Conservation (phyloP, 768 basidiomycete species). For the Naganishia kalamii region DNA sequence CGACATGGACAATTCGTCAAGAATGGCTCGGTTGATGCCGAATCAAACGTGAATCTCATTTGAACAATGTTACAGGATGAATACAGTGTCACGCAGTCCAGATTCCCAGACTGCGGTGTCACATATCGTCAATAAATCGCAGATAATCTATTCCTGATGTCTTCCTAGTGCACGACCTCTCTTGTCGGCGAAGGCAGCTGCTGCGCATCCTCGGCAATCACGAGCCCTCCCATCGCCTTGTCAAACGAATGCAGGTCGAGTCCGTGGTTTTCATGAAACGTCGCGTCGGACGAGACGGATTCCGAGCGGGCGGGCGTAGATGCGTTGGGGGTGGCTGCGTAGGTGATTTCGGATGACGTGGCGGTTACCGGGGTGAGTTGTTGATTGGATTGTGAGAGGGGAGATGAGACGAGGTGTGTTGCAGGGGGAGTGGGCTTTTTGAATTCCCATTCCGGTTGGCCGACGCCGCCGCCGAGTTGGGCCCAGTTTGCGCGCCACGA, state of each 20-base stretch:
- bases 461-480: slow-evolving; percentile 14
- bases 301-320: not conserved
- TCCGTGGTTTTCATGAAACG: slow-evolving; percentile 3
- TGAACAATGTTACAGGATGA: too few species aligned
- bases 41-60: too few species aligned
- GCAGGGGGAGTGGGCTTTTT: not conserved
- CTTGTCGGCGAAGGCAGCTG: not conserved
- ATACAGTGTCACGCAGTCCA: too few species aligned
- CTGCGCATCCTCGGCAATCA: not conserved
- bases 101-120: too few species aligned
- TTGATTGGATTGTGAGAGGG: not conserved
- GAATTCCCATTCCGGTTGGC: slow-evolving; percentile 19
- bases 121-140: too few species aligned
- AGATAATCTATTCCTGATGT: too few species aligned
- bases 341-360: not conserved
- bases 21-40: too few species aligned
- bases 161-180: too few species aligned
- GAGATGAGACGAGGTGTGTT: not conserved
- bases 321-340: not conserved
- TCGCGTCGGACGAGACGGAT: not conserved
- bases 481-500: slow-evolving; percentile 7
- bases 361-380: not conserved
- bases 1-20: too few species aligned
- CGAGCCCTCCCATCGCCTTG: not conserved
- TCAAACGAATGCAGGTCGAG: not conserved